These are phyloP conservation scores for Moelleriella libera DNA, from an alignment of 2,329 filamentous ascomycete genomes.

Conservation along the genomic window DNA sequence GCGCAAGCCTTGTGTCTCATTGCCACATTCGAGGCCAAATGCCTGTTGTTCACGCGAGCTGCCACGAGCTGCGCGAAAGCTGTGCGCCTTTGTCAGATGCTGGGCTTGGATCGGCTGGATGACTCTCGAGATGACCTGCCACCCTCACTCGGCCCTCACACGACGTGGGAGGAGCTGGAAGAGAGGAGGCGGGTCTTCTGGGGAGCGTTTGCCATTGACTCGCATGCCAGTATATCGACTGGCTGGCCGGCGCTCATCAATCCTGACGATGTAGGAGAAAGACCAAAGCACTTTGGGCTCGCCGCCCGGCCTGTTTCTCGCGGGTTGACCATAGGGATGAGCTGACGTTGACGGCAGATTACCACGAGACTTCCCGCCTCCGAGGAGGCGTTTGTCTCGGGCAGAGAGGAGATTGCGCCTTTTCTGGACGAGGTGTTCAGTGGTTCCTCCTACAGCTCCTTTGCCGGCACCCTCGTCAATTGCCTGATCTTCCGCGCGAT, in stretches of 20 bases:
- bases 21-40: conserved; percentile 67
- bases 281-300: background rate
- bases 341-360: conserved; percentile 28
- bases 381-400: conserved; percentile 61
- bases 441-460: conserved; percentile 50
- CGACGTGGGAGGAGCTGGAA: conserved; percentile 62
- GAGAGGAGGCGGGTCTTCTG: conserved; percentile 79
- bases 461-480: conserved; percentile 59
- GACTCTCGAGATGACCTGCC: conserved; percentile 51
- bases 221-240: conserved; percentile 76
- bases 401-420: conserved; percentile 46
- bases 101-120: conserved; percentile 72
- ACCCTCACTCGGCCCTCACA: conserved; percentile 57
- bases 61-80: conserved; percentile 67
- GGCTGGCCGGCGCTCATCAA: conserved; percentile 81
- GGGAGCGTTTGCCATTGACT: conserved; percentile 69
- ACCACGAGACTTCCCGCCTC: conserved; percentile 67
- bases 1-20: conserved; percentile 70
- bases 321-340: background rate
- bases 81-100: conserved; percentile 62
- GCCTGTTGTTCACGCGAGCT: conserved; percentile 72
- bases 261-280: conserved; percentile 42
- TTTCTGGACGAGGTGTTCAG: conserved; percentile 51
- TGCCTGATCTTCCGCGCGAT: conserved; percentile 72
- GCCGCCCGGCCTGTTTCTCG: background rate